Evolutionary conservation across 257 asterid species (phyloP), one percentile per base, ranked within the genome.

Genomic region (Lantana camara): DNA sequence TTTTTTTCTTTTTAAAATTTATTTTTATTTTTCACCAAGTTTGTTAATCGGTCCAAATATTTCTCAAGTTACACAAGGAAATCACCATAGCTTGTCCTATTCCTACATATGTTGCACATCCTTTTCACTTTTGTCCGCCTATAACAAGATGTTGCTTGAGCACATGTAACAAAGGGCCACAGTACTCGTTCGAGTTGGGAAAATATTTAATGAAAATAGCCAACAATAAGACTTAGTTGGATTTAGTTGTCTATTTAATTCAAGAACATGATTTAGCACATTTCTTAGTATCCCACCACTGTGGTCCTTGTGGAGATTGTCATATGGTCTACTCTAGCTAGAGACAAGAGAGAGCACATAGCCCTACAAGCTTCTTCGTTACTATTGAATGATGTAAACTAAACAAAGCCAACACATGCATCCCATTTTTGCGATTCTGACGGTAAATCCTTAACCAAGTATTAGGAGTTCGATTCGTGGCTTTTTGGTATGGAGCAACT

Each of bases 351-450:
- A 71, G 50, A 78, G 59, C 78, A 79, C 64, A 23, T 30, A 46
- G 41, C 68, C 73, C 69, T 64, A 71, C 72, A 58, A 59, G 24
- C 61, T 71, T 47, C 61, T 70, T 59, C 64, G 67, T 71, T 64
- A 29, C 71, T 53, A 63, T 71, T 53, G 53, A 62, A 32, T 57
- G 73, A 77, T 62, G 38, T 54, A 60, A 27, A 72, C 74, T 52
- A 62, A 63, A 63, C 73, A 54, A 68, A 52, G 42, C 50, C 72
- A 61, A 47, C 85, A 76, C 85, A 80, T 80, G 80, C 79, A 57
- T 15, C 35, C 73, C 80, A 57, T 69, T n/a, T 57, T 62, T 63
- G 59, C 68, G n/a, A n/a, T n/a, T n/a, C n/a, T n/a, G n/a, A n/a
- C n/a, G n/a, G n/a, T n/a, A n/a, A n/a, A n/a, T n/a, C n/a, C n/a